Base-by-base conservation (phyloP, 2,329 filamentous ascomycete genomes). In the Leptoxyphium fumago region DNA sequence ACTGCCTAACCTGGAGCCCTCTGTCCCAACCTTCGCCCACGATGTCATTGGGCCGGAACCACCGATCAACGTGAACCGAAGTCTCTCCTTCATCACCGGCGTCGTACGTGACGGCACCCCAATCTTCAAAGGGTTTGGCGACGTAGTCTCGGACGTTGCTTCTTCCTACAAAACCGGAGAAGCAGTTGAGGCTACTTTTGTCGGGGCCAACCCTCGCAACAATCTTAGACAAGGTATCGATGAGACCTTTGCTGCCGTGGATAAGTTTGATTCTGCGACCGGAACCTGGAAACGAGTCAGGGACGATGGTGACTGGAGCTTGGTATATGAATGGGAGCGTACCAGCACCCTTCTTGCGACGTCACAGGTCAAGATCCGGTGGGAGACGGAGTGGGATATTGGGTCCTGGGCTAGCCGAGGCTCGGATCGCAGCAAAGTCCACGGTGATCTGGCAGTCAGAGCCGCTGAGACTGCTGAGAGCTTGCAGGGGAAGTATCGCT, bases 171-270 rank as follows among this genome's bases (percentile, higher is more conserved):
- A 62, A 1, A 64, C 72, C 8, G 84, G 85, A 2, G 71, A 75
- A 29, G 67, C 68, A 3, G 75, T 88, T 41, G 72, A 67, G 13
- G 81, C 73, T 0, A 78, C 71, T 0, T 95, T 95, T 61, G 75
- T 89, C 2, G 89, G 81, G 13, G 88, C 88, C 1, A 94, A 94
- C 55, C 89, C 89, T 13, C 75, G 89, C 28, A 95, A 95, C 61
- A 83, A 94, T 50, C 74, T 95, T 28, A 75, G 78, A 2, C 75
- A 85, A 2, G 88, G 84, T 55, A 72, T 71, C 2, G 32, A 9
- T 36, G 38, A 17, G 14, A 94, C 86, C 0, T 95, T 78, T 61
- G 80, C 80, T 0, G 76, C 82, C 0, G 74, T 95, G 0, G 87
- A 95, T 66, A 69, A 69, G 55, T 69, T 75, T 40, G 59, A 70